phyloP scores from a whole-genome alignment of 352 stramenopile species.

The Phytophthora melonis region DNA sequence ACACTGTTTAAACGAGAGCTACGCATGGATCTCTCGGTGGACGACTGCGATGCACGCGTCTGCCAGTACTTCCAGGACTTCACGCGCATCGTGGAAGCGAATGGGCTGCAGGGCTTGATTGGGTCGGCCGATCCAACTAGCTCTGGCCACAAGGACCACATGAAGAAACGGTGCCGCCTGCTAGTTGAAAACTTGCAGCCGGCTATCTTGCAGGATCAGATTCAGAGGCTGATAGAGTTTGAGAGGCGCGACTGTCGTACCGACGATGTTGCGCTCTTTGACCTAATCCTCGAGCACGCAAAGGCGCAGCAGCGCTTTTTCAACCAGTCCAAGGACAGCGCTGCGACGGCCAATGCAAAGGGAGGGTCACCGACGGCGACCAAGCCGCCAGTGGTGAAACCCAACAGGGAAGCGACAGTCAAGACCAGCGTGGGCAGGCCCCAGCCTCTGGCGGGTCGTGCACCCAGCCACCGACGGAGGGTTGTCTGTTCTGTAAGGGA shows the following conservation, averaged over 20 bases:
- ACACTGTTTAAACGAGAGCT: constrained; percentile 21
- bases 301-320: constrained; percentile 17
- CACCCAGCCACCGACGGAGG: constrained; percentile 10
- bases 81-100: constrained; percentile 22
- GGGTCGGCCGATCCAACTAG: constrained; percentile 2
- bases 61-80: constrained; percentile 33
- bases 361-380: not conserved
- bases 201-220: constrained; percentile 5
- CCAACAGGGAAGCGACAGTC: not conserved
- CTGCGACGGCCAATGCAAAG: not conserved
- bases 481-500: constrained; percentile 15
- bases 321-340: constrained; percentile 2
- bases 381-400: not conserved
- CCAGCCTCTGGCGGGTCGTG: not conserved
- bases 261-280: constrained; percentile 16
- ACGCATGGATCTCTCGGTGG: constrained; percentile 23
- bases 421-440: not conserved
- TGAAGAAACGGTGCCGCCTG: constrained; percentile 10
- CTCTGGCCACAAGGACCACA: constrained; percentile 2
- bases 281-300: constrained; percentile 21
- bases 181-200: constrained; percentile 11
- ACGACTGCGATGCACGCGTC: constrained; percentile 19
- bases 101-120: constrained; percentile 21
- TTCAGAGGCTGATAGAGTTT: constrained; percentile 23
- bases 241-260: too few species aligned